Percentiles rank a stretch among this genome's conserved stretches.
These are phyloP conservation scores for Durotheca rogersii DNA, from an alignment of 495 filamentous ascomycete genomes.

Conservation along the genomic window DNA sequence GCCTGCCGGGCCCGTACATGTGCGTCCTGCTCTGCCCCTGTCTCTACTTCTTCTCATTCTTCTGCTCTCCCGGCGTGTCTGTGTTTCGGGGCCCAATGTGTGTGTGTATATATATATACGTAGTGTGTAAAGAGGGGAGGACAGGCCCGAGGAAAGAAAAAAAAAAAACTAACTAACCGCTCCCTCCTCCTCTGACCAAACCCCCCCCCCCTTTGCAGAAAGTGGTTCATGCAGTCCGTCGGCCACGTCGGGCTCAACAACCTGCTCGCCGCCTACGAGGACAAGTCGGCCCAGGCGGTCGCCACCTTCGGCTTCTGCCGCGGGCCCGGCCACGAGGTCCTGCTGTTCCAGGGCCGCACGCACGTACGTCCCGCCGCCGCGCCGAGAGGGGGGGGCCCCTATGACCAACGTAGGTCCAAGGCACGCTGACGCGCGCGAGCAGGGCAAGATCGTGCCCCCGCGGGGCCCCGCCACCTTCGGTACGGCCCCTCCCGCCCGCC, in stretches of 20 bases:
- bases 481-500: no score
- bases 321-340: slow-evolving; percentile 78
- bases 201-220: no score
- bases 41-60: slow-evolving; percentile 8
- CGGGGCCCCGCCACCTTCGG: slow-evolving; percentile 79
- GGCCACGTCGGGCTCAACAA: slow-evolving; percentile 87
- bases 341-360: slow-evolving; percentile 91
- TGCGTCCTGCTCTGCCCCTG: slow-evolving; percentile 44
- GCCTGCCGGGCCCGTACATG: slow-evolving; percentile 97
- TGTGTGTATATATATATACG: neutral
- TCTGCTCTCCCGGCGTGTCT: neutral
- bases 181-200: neutral
- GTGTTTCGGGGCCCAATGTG: neutral
- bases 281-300: slow-evolving; percentile 88
- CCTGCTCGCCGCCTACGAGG: slow-evolving; percentile 82
- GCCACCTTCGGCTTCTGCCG: slow-evolving; percentile 93
- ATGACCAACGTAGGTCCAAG: no score
- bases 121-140: neutral
- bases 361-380: slow-evolving; percentile 44
- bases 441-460: slow-evolving; percentile 75
- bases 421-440: slow-evolving; percentile 36
- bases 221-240: slow-evolving; percentile 84
- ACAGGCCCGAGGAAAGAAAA: neutral
- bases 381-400: no score
- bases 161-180: slow-evolving; percentile 5